phyloP scores from a whole-genome alignment of 768 basidiomycete species.

The Hygrophorus russula region DNA sequence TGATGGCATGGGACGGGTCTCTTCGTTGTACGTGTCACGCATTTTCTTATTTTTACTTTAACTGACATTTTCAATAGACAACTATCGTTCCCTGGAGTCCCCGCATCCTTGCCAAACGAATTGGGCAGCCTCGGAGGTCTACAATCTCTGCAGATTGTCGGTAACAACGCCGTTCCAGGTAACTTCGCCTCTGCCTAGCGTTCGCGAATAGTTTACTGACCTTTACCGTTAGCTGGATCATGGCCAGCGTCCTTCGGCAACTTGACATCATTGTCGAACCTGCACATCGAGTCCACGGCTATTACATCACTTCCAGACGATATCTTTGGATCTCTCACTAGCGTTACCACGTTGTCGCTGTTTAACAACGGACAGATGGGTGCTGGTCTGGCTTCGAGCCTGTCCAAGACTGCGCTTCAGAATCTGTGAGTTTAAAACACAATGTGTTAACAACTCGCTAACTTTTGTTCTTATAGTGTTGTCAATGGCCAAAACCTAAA shows the following conservation, averaged over 20 bases:
- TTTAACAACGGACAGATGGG: conserved; percentile 3
- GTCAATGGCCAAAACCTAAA: not conserved
- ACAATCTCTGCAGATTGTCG: conserved; percentile 1
- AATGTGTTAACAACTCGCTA: not conserved
- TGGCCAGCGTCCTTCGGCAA: conserved; percentile 1
- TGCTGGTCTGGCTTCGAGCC: conserved; percentile 1
- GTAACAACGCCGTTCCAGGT: conserved; percentile 6
- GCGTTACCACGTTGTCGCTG: conserved; percentile 1
- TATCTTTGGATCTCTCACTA: not conserved
- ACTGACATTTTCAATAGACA: not conserved
- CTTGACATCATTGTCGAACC: not conserved
- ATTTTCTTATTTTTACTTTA: not conserved
- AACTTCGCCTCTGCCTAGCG: not conserved
- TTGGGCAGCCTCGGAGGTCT: conserved; percentile 2
- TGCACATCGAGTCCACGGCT: conserved; percentile 4
- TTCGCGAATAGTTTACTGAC: not conserved
- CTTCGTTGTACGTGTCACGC: conserved; percentile 1
- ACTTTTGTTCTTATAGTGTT: not conserved
- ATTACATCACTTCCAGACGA: conserved; percentile 4
- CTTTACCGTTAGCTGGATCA: not conserved
- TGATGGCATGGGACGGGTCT: conserved; percentile 4
- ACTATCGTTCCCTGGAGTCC: conserved; percentile 3
- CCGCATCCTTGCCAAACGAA: not conserved
- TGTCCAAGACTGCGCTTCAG: conserved; percentile 1
- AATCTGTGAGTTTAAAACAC: conserved; percentile 1